Percentiles rank a stretch among this genome's conserved stretches.
Evolutionary conservation across 2,329 filamentous ascomycete genomes (phyloP).

Genomic region (Chaetomiaceae sp.): DNA sequence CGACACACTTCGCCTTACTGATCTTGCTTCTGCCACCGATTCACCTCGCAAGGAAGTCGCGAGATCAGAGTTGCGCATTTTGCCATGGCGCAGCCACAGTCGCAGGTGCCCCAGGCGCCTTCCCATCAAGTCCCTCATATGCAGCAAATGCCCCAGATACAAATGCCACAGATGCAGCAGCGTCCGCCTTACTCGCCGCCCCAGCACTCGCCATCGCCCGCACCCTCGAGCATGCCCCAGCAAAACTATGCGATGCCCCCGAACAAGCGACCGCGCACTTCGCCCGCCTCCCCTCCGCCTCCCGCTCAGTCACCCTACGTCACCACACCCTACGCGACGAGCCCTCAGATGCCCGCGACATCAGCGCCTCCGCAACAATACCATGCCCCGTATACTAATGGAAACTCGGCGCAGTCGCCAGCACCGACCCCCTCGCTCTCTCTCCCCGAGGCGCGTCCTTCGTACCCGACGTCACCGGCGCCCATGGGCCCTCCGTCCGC

Average conservation of each 20-base stretch:
- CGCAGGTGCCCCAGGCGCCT: conserved; percentile 38
- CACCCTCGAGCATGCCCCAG: conserved; percentile 50
- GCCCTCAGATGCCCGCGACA: conserved; percentile 12
- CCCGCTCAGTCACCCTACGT: conserved; percentile 37
- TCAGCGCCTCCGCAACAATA: conserved; percentile 22
- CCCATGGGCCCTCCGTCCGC: conserved; percentile 4
- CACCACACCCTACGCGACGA: conserved; percentile 34
- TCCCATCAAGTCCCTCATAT: conserved; percentile 16
- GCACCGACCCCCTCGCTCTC: conserved; percentile 16
- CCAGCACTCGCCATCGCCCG: conserved; percentile 59
- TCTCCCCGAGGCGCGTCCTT: conserved; percentile 21
- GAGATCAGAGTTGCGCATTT: conserved; percentile 1
- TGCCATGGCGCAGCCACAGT: conserved; percentile 58
- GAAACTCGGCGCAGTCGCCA: conserved; percentile 18
- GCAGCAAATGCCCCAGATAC: conserved; percentile 12
- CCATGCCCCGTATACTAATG: conserved; percentile 24
- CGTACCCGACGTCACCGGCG: conserved; percentile 15
- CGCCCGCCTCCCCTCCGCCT: conserved; percentile 45
- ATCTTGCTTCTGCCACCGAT: neutral
- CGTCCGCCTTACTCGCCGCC: conserved; percentile 57
- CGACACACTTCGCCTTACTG: neutral
- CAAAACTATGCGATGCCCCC: conserved; percentile 57
- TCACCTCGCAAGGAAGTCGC: neutral
- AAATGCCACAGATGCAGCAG: conserved; percentile 38
- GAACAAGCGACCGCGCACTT: conserved; percentile 68